Evolutionary conservation across 257 asterid species (phyloP).

Genomic region (Striga asiatica): DNA sequence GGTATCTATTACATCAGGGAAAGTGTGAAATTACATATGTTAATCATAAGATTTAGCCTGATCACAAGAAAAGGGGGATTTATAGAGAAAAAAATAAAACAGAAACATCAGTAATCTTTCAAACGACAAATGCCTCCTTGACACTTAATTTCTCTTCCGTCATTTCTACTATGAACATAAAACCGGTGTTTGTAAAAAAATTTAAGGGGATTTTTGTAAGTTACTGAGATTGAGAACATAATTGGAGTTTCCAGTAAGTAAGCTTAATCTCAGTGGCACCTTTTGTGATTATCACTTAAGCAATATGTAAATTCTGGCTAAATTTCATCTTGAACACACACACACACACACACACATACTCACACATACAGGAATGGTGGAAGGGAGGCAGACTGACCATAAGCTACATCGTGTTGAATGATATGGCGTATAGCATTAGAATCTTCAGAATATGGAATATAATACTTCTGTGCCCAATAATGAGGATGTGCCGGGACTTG

Average conservation of each 20-base stretch:
- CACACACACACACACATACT: too few relatives aligned
- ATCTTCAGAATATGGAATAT: conserved; percentile 73
- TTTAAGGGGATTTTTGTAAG: neutral
- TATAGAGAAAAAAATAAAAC: too few relatives aligned
- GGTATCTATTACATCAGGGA: neutral
- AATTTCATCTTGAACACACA: too few relatives aligned
- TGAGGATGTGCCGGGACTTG: conserved; percentile 72
- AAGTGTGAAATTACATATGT: neutral
- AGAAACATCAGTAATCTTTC: too few relatives aligned
- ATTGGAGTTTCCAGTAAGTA: neutral
- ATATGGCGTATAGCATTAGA: conserved; percentile 55
- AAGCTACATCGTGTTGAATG: conserved; percentile 61
- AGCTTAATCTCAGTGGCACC: neutral
- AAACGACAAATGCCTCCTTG: too few relatives aligned
- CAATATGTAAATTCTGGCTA: too few relatives aligned
- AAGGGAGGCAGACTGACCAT: conserved; percentile 29
- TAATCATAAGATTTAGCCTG: neutral
- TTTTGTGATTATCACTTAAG: too few relatives aligned
- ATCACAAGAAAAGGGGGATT: too few relatives aligned
- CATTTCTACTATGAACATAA: too few relatives aligned
- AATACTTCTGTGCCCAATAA: conserved; percentile 86
- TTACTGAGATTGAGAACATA: too few relatives aligned
- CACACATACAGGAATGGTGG: neutral
- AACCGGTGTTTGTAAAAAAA: too few relatives aligned
- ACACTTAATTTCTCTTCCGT: too few relatives aligned